Evolutionary conservation across 768 basidiomycete genomes (phyloP).

Genomic region (Serendipita sp.): DNA sequence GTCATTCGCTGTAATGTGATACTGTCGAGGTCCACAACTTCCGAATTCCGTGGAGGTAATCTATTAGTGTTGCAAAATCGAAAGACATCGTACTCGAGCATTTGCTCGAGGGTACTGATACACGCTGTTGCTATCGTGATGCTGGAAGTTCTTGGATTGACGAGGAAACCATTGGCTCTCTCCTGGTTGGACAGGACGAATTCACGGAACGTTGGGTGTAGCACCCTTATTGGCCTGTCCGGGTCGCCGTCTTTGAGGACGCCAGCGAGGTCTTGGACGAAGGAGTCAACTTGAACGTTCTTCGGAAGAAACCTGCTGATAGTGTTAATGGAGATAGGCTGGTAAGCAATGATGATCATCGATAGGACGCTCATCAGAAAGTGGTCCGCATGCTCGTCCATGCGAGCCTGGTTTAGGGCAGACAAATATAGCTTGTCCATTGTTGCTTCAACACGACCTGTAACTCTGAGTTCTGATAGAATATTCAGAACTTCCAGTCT

Average conservation of each 20-base stretch:
- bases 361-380: not conserved
- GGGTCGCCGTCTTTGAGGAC: slow-evolving; percentile 3
- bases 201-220: slow-evolving; percentile 2
- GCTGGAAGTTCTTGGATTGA: not conserved
- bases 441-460: not conserved
- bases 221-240: not conserved
- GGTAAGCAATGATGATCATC: not conserved
- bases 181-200: not conserved
- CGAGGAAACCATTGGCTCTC: not conserved
- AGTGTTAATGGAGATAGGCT: not conserved
- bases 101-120: not conserved
- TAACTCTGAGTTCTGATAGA: not conserved
- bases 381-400: not conserved
- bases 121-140: not conserved
- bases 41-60: not conserved
- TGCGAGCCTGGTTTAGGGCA: not conserved
- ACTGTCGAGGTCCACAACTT: not conserved
- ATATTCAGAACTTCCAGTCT: not conserved
- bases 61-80: not conserved
- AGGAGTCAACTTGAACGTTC: not conserved
- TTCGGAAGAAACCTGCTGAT: not conserved
- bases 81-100: not conserved
- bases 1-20: not conserved
- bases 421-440: not conserved
- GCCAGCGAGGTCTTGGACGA: not conserved